Percentiles rank a stretch among this genome's conserved stretches.
These are phyloP conservation scores for Leccinum subgranulosum DNA, from an alignment of 768 basidiomycete species.

Conservation along the genomic window DNA sequence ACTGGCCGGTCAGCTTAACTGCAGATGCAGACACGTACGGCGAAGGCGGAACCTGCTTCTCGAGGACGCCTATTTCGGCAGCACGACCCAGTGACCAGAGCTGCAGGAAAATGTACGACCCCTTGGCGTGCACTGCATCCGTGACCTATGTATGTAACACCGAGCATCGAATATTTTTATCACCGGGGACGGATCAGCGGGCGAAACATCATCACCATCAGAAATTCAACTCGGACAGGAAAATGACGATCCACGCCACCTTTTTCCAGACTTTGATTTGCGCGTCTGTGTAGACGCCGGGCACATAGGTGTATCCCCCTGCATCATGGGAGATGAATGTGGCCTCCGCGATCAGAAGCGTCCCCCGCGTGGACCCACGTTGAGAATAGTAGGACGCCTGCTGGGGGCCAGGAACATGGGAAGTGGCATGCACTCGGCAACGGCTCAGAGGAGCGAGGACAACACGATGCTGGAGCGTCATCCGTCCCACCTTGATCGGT, in stretches of 20 bases:
- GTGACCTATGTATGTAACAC: not conserved
- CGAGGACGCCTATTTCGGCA: not conserved
- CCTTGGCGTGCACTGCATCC: not conserved
- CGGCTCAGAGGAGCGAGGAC: not conserved
- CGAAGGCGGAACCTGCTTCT: not conserved
- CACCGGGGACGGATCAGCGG: not conserved
- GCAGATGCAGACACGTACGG: not conserved
- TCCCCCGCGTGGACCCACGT: not conserved
- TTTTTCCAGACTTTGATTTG: not conserved
- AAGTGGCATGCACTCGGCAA: not conserved
- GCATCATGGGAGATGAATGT: not conserved
- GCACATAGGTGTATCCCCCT: not conserved
- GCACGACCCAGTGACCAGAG: not conserved
- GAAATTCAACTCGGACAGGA: not conserved
- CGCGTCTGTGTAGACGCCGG: not conserved
- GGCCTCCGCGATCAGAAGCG: not conserved
- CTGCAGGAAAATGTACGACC: not conserved
- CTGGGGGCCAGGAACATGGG: not conserved
- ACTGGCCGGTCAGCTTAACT: not conserved
- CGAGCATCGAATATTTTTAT: not conserved
- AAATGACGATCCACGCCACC: not conserved
- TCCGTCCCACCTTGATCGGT: not conserved
- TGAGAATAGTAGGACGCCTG: not conserved
- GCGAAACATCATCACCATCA: not conserved
- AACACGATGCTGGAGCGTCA: not conserved